Conservation (phyloP, 1,139 yeast species). For the Suhomyces wounanorum region DNA sequence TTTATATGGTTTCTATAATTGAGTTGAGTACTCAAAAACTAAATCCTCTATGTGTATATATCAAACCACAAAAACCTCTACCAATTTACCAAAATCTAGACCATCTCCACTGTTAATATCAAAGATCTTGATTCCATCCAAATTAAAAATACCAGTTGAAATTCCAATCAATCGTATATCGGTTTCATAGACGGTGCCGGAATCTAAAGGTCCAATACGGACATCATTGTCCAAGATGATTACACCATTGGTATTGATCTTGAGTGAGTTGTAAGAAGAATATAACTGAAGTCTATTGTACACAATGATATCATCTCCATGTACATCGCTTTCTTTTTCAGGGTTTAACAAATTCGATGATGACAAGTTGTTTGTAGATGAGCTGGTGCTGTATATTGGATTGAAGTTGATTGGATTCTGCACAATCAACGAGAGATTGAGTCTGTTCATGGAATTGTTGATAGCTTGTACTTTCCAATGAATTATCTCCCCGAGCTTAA, state of each 20-base stretch:
- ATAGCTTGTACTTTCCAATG: conserved; percentile 70
- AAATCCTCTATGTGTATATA: neutral
- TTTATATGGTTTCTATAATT: too few species aligned
- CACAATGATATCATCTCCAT: conserved; percentile 15
- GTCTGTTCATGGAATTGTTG: conserved; percentile 51
- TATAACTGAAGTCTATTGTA: conserved; percentile 29
- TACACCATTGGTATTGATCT: conserved; percentile 48
- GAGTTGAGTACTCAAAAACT: too few species aligned
- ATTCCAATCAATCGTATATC: conserved; percentile 62
- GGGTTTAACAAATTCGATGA: conserved; percentile 20
- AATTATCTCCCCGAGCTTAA: conserved; percentile 60
- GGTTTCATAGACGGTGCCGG: conserved; percentile 65
- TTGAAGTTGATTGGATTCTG: conserved; percentile 32
- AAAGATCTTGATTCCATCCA: conserved; percentile 65
- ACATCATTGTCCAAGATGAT: conserved; percentile 67
- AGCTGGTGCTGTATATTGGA: conserved; percentile 18
- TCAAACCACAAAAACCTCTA: conserved; percentile 65
- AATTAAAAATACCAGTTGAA: conserved; percentile 62
- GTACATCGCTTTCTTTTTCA: neutral
- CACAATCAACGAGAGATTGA: conserved; percentile 47
- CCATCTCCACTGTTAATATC: conserved; percentile 70
- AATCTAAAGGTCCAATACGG: conserved; percentile 62
- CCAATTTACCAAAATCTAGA: conserved; percentile 67
- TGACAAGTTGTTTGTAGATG: conserved; percentile 17
- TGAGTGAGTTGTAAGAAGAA: conserved; percentile 38